Evolutionary conservation across 768 basidiomycete genomes (phyloP), one percentile per base, ranked within the genome.

Genomic region (Boletus subcaerulescens): DNA sequence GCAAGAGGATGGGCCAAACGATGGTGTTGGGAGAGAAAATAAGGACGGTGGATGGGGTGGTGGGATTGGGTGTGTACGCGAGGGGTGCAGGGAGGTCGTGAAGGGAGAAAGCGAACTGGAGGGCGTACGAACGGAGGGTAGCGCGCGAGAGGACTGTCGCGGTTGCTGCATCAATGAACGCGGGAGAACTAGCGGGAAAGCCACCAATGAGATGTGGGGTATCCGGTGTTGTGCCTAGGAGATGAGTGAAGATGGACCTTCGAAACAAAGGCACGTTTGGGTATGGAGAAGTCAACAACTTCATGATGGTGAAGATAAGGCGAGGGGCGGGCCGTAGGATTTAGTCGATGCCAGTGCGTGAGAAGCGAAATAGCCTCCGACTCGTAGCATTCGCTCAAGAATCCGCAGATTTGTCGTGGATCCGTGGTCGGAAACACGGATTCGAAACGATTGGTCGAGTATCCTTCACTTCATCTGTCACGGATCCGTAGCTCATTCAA

Each of bases 1-100:
- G 70, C 7, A 84, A 54, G 45, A 78, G 65, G 53, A 82, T 65
- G 2, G 83, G 80, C 72, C 76, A 86, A 41, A 74, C 72, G 44
- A 91, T 61, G 18, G 76, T 83, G 70, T 93, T 93, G 10, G 80
- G 84, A 2, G 85, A 85, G 65, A 80, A 91, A 6, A 93, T 74
- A 55, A 89, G 75, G 17, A 82, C 74, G 0, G 81, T 81, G 48
- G 57, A 62, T 57, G 68, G 50, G 74, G 71, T 48, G 72, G 67
- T 42, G 62, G 72, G 46, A 86, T 64, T 1, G 80, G 84, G 52
- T 72, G 9, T 70, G 81, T 31, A 86, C 64, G 26, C 73, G 66
- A 40, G 85, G 69, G 18, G 82, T 3, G 57, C 52, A 1, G 73
- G 73, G 29, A 78, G 76, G 56, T 76, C 70, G 20, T 69, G 76